phyloP scores from a whole-genome alignment of 768 basidiomycete genomes.

The Termitomyces sp. region DNA sequence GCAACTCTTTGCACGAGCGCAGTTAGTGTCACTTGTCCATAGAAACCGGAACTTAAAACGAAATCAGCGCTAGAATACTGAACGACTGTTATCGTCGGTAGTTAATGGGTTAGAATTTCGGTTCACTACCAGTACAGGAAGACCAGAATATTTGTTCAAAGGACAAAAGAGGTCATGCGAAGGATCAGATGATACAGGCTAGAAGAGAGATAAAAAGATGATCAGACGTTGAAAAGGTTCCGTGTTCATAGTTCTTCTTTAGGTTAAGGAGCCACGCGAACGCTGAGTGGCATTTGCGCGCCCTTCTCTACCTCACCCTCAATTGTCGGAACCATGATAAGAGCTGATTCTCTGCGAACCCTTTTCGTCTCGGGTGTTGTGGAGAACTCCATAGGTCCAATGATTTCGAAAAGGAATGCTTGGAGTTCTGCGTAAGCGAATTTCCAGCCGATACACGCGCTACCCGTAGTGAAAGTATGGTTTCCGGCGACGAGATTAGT shows the following conservation, averaged over 20 bases:
- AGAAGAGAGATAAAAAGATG: too few species aligned
- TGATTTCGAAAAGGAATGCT: constrained; percentile 48
- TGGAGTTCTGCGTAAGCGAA: constrained; percentile 48
- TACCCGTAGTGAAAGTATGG: not conserved
- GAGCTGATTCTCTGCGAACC: constrained; percentile 31
- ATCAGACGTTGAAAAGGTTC: not conserved
- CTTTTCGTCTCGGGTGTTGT: constrained; percentile 27
- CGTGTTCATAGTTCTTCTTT: constrained; percentile 7
- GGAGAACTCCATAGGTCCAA: constrained; percentile 49
- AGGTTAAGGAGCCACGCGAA: constrained; percentile 26
- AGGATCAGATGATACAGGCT: not conserved
- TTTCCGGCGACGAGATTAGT: not conserved
- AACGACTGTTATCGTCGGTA: not conserved
- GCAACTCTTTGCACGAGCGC: not conserved
- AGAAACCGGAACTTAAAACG: not conserved
- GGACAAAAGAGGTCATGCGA: not conserved
- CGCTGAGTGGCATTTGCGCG: constrained; percentile 31
- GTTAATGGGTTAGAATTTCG: not conserved
- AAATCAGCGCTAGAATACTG: not conserved
- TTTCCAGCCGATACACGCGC: constrained; percentile 32
- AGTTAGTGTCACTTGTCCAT: not conserved
- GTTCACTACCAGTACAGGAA: not conserved
- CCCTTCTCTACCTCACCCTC: constrained; percentile 38
- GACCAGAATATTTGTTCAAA: not conserved
- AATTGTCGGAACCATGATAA: constrained; percentile 36